Conservation (phyloP, 1,284 basidiomycete genomes). For the Microbotryum scabiosae region DNA sequence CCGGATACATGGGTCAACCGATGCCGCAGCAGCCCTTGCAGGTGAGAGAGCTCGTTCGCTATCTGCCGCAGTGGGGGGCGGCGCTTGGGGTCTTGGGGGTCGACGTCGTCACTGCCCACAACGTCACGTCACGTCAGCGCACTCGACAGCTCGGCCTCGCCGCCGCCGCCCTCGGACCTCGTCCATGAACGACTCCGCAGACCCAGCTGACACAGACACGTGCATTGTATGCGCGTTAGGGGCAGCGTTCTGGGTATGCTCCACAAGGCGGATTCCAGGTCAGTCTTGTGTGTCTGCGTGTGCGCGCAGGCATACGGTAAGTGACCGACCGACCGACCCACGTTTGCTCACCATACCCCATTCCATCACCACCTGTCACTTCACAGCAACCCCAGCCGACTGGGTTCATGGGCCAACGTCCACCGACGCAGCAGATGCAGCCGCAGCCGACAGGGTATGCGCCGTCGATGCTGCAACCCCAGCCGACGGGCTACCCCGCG, state of each 20-base stretch:
- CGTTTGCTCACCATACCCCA: not conserved
- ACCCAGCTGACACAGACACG: no score
- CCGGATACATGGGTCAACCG: constrained; percentile 46
- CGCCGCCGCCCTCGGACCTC: not conserved
- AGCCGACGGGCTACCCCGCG: constrained; percentile 31
- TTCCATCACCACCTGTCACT: not conserved
- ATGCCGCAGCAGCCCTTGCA: constrained; percentile 27
- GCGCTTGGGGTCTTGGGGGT: not conserved
- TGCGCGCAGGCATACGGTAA: no score
- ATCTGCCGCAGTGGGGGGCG: no score
- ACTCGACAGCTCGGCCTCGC: constrained; percentile 2
- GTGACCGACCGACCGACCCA: no score
- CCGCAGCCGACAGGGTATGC: constrained; percentile 40
- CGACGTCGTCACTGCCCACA: not conserved
- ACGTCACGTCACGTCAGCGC: no score
- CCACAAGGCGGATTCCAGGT: constrained; percentile 17
- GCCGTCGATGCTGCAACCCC: constrained; percentile 44
- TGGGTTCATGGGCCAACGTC: constrained; percentile 12
- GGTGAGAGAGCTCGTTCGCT: constrained; percentile 16
- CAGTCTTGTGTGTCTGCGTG: not conserved
- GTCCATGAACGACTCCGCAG: not conserved
- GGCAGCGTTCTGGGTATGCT: constrained; percentile 19
- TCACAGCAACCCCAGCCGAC: constrained; percentile 11
- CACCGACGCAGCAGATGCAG: constrained; percentile 18
- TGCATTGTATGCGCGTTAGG: not conserved